phyloP scores from a whole-genome alignment of 768 basidiomycete species.

The Boletus insuetus region DNA sequence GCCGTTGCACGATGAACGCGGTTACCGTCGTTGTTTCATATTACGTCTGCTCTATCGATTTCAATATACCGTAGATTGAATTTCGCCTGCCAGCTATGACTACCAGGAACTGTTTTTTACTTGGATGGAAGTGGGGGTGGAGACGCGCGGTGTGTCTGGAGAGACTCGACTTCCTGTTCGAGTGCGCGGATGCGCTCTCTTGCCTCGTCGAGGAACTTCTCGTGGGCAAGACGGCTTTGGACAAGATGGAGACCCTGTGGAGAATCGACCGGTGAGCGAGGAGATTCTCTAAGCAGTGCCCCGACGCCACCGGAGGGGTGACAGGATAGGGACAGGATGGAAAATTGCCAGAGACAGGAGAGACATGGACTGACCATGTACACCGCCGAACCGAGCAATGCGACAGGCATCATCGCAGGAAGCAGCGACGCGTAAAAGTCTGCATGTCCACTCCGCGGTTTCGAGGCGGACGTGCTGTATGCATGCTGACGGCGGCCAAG shows the following conservation, averaged over 20 bases:
- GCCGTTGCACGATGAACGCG: no score
- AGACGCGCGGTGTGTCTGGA: slow-evolving; percentile 31
- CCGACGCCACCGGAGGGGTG: slow-evolving; percentile 12
- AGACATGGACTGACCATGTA: slow-evolving; percentile 54
- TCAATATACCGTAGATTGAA: no score
- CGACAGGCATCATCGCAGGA: slow-evolving; percentile 77
- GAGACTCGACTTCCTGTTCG: slow-evolving; percentile 53
- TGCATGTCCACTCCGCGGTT: slow-evolving; percentile 47
- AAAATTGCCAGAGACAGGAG: not conserved
- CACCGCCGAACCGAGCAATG: slow-evolving; percentile 73
- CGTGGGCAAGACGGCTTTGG: slow-evolving; percentile 62
- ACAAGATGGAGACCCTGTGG: slow-evolving; percentile 62
- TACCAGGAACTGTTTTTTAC: no score
- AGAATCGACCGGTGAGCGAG: slow-evolving; percentile 11
- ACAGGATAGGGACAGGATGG: not conserved
- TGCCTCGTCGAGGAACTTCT: slow-evolving; percentile 70
- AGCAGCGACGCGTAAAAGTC: slow-evolving; percentile 66
- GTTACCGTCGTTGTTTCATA: no score
- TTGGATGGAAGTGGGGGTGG: no score
- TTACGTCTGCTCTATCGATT: not conserved
- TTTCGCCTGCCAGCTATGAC: no score
- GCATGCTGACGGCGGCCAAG: slow-evolving; percentile 1
- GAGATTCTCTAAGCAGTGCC: not conserved
- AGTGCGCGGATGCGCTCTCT: slow-evolving; percentile 47
- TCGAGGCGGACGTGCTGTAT: slow-evolving; percentile 11